Base-by-base conservation (phyloP, 495 filamentous ascomycete species). In the Xanthoparmelia taractica region DNA sequence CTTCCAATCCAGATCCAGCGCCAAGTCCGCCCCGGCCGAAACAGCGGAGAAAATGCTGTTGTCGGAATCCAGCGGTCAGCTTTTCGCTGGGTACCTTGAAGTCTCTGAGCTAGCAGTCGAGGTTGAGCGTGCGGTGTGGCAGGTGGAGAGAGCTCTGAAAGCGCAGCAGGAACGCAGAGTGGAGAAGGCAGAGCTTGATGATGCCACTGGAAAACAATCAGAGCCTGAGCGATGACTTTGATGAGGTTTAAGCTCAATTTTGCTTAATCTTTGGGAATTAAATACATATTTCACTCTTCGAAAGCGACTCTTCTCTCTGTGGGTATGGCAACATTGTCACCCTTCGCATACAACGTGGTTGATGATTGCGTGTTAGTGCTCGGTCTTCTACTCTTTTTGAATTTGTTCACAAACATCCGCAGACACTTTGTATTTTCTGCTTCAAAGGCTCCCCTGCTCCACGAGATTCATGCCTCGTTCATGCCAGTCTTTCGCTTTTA, bases 21-120 rank as follows among this genome's bases (percentile, higher is more conserved):
- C 33, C 43, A 57, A 65, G 38, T 23, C 38, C 12, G 27, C 55
- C 20, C 59, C 61, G 13, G 23, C 50, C 18, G 56, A 57, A 29
- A 34, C 74, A 40, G 71, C 80, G 18, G 85, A 90, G 48, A 80
- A 76, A 40, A 76, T 84, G 70, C 65, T 91, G 17, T 70, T 91
- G 6, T 79, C 84, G 20, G 79, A 82, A 65, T 79, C 80, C 64
- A 79, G 86, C 64, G 80, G 80, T 10, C 82, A 79, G 66, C 78
- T 81, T 66, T 81, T 97, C 61, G 86, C 89, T 25, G 74, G 85
- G 52, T 80, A 84, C 1, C 74, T 94, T n/a, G 80, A 90, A 13
- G 78, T 96, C 31, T 91, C 93, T 0, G 89, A 90, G 60, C 82
- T 97, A 59, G 86, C 87, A 58, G 74, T 89, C n/a, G 94, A 97